Base-by-base conservation (phyloP, 2,329 filamentous ascomycete genomes). In the Hypoxylon sp. region DNA sequence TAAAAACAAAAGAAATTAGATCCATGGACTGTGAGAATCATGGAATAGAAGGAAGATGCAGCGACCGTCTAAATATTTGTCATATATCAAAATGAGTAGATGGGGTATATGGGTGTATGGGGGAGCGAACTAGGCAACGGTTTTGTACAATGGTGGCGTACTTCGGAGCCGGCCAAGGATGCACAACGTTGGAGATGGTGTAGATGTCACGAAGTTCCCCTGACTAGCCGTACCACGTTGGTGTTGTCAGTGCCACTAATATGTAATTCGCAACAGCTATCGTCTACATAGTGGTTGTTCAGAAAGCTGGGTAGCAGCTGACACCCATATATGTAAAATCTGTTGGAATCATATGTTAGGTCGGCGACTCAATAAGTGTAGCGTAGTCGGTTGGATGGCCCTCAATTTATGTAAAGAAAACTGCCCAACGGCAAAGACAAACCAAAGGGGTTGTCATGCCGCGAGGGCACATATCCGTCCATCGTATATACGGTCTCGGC, bases 11-110 rank as follows among this genome's bases (percentile, higher is more conserved):
- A 64, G 33, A 61, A 58, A 30, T 27, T 27, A 27, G 5, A 27
- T 27, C 25, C 25, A 27, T 27, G 25, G 25, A 27, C 25, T 27
- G 11, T 27, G 33, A 64, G 33, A 48, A 46, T 50, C 40, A 48
- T 35, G 42, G 62, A 66, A 69, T 64, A 48, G 48, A 61, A 66
- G 51, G 42, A 66, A 44, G 58, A 63, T 63, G 31, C 61, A 49
- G 17, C 22, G 48, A 59, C 46, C 55, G 48, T 61, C 31, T 48
- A 60, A 56, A 62, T 61, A 56, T 42, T 44, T 14, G 51, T 17
- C 25, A 55, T 50, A 46, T 17, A 14, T n/a, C n/a, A 30, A 27
- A 51, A 20, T 33, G n/a, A 61, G 40, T 11, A 62, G 30, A 40
- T 27, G 27, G 40, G 20, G 25, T 33, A 30, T 48, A 40, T 13